Evolutionary conservation across 2,329 filamentous ascomycete species (phyloP).

Genomic region (Cylindrodendrum hubeiense): DNA sequence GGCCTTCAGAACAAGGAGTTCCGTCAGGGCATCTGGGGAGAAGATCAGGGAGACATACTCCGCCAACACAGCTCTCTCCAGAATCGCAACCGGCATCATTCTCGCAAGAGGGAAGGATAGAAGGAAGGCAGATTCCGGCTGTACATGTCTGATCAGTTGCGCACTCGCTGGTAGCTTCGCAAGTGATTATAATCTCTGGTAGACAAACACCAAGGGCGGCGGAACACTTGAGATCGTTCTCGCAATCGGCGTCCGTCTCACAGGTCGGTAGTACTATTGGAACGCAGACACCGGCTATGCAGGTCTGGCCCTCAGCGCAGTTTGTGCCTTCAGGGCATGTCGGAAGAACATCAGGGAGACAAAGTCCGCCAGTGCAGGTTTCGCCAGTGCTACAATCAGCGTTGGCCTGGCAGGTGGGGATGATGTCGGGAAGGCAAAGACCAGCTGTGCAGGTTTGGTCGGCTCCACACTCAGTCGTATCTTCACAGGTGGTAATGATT

Average conservation of each 20-base stretch:
- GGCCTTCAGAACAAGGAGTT: neutral
- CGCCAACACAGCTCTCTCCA: neutral
- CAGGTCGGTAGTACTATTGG: conserved; percentile 5
- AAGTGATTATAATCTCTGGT: neutral
- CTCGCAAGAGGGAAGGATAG: neutral
- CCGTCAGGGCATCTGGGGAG: neutral
- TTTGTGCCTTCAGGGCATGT: neutral
- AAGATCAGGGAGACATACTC: neutral
- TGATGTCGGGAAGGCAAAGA: neutral
- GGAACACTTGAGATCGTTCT: neutral
- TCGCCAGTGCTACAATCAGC: neutral
- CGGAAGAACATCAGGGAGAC: neutral
- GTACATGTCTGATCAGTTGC: neutral
- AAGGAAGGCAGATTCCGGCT: neutral
- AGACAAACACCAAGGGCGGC: conserved; percentile 4
- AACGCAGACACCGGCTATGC: conserved; percentile 1
- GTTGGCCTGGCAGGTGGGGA: neutral
- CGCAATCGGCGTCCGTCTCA: conserved; percentile 3
- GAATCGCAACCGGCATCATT: neutral
- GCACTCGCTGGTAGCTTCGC: neutral
- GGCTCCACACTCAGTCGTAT: neutral
- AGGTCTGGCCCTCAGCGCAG: neutral
- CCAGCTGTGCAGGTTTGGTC: neutral
- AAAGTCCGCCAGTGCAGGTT: neutral
- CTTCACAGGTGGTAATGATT: neutral